Percentiles rank a stretch among this genome's conserved stretches.
Evolutionary conservation across 495 filamentous ascomycete genomes (phyloP).

Genomic region (Parathielavia appendiculata): DNA sequence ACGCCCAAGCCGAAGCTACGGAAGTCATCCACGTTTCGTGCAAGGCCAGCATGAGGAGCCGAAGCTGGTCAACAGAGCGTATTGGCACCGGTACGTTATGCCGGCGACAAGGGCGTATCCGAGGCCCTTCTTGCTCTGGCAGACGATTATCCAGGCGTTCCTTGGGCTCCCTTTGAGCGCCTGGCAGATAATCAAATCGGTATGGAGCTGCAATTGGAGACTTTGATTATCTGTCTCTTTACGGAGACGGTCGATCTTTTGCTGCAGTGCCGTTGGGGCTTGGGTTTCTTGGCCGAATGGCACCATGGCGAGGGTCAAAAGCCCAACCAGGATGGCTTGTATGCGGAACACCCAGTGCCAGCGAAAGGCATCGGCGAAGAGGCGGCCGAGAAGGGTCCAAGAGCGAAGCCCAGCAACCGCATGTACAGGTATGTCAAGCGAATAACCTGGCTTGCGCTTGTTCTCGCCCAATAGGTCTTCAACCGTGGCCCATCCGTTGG

Average conservation of each 20-base stretch:
- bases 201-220: conserved; percentile 48
- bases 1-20: too few species aligned
- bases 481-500: conserved; percentile 55
- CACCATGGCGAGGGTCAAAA: too few species aligned
- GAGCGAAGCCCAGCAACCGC: conserved; percentile 50
- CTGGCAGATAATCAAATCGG: conserved; percentile 37
- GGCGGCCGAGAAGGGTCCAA: conserved; percentile 54
- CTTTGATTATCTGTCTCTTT: conserved; percentile 43
- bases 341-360: conserved; percentile 69
- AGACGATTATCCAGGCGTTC: conserved; percentile 48
- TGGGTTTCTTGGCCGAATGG: conserved; percentile 59
- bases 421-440: conserved; percentile 45
- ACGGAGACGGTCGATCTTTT: conserved; percentile 47
- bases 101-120: background rate
- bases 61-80: background rate
- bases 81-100: background rate
- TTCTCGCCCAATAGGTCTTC: conserved; percentile 51
- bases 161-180: conserved; percentile 39
- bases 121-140: conserved; percentile 34
- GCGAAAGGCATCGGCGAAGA: conserved; percentile 43
- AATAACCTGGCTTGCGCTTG: too few species aligned
- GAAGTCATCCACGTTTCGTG: too few species aligned
- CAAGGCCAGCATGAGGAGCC: too few species aligned
- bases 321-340: conserved; percentile 33
- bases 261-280: conserved; percentile 51